Conservation (phyloP, 306 rosid genomes). For the Fagus crenata region DNA sequence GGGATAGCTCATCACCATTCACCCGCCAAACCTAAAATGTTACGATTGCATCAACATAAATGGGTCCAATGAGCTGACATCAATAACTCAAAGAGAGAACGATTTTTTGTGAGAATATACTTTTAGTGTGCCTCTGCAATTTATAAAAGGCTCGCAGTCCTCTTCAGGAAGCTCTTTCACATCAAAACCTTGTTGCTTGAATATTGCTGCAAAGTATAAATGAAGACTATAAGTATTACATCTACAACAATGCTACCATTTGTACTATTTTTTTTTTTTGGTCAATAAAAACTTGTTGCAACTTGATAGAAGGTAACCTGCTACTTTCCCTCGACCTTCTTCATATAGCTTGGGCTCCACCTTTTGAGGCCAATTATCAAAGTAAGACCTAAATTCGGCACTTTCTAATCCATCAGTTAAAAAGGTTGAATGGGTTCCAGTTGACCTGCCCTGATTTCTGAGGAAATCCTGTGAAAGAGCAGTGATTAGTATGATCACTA, state of each 20-base stretch:
- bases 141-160: slow-evolving; percentile 58
- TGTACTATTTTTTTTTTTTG: slow-evolving; percentile 6
- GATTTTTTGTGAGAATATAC: slow-evolving; percentile 46
- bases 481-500: slow-evolving; percentile 7
- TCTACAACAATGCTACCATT: slow-evolving; percentile 4
- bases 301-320: slow-evolving; percentile 56
- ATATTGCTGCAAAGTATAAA: slow-evolving; percentile 65
- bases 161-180: slow-evolving; percentile 92
- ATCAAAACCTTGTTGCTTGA: slow-evolving; percentile 95
- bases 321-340: slow-evolving; percentile 96
- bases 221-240: slow-evolving; percentile 25
- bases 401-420: slow-evolving; percentile 89
- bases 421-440: slow-evolving; percentile 58
- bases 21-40: slow-evolving; percentile 81
- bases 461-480: slow-evolving; percentile 64
- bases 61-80: slow-evolving; percentile 5
- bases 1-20: slow-evolving; percentile 62
- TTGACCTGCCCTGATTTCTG: slow-evolving; percentile 78
- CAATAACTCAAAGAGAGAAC: not conserved
- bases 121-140: slow-evolving; percentile 67
- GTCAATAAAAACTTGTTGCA: slow-evolving; percentile 1
- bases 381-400: slow-evolving; percentile 61
- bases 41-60: slow-evolving; percentile 26
- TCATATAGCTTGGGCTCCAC: slow-evolving; percentile 77
- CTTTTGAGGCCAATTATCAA: slow-evolving; percentile 73